Percentiles rank a stretch among this genome's conserved stretches.
Evolutionary conservation across 2,329 filamentous ascomycete genomes (phyloP).

Genomic region (Septoria petroselini): DNA sequence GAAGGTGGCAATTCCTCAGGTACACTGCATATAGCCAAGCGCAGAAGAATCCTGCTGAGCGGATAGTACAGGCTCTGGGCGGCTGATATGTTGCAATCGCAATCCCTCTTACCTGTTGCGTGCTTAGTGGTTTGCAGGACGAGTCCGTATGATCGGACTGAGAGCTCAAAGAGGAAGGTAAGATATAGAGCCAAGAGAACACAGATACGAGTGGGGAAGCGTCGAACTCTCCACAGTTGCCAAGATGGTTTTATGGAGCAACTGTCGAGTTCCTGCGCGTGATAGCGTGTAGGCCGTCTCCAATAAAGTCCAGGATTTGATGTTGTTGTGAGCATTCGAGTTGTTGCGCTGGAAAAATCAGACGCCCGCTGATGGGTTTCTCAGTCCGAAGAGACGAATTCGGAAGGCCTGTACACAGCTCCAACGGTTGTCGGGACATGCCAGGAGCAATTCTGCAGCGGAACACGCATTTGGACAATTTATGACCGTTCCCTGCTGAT

Average conservation of each 20-base stretch:
- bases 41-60: not conserved
- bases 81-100: not conserved
- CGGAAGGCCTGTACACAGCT: constrained; percentile 3
- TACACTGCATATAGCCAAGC: not conserved
- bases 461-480: constrained; percentile 8
- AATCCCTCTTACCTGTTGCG: not conserved
- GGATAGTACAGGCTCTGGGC: not conserved
- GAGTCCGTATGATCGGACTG: not conserved
- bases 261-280: no score
- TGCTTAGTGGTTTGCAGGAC: constrained; percentile 1
- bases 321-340: no score
- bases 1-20: no score
- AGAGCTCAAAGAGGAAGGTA: constrained; percentile 12
- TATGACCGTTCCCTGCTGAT: constrained; percentile 6
- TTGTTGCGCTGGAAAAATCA: no score
- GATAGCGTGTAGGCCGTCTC: no score
- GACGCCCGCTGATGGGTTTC: no score
- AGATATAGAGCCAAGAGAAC: constrained; percentile 8
- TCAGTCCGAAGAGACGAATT: constrained; percentile 1
- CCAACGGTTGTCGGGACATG: constrained; percentile 1
- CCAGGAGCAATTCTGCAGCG: constrained; percentile 9
- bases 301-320: no score
- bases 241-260: not conserved
- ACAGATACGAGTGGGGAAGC: constrained; percentile 11
- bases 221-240: not conserved